phyloP scores from a whole-genome alignment of 169 alveolate genomes.

The Plasmodium yoelii region DNA sequence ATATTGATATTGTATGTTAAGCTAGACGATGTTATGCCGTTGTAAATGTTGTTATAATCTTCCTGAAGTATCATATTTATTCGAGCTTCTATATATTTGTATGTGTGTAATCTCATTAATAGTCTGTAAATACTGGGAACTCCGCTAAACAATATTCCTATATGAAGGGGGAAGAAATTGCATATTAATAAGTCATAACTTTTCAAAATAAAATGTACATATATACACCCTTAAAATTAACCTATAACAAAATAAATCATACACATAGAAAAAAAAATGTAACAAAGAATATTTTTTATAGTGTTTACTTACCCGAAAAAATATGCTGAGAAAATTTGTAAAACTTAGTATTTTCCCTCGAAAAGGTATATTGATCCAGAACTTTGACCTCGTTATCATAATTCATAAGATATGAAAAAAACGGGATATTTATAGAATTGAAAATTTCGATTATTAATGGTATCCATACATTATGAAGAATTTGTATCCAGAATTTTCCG shows the following conservation, averaged over 20 bases:
- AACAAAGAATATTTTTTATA: no score
- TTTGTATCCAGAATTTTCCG: conserved; percentile 73
- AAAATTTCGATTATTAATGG: conserved; percentile 40
- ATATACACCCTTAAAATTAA: no score
- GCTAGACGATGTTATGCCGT: conserved; percentile 56
- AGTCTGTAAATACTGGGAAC: conserved; percentile 72
- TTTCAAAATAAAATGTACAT: no score
- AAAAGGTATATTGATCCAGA: conserved; percentile 36
- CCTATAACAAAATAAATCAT: no score
- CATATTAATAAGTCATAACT: not conserved
- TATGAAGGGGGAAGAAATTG: not conserved
- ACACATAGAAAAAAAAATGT: no score
- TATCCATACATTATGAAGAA: conserved; percentile 72
- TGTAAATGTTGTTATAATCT: conserved; percentile 26
- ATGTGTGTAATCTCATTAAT: conserved; percentile 57
- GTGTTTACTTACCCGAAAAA: conserved; percentile 37
- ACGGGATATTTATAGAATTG: conserved; percentile 18
- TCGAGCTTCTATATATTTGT: conserved; percentile 43
- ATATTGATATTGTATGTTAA: conserved; percentile 54
- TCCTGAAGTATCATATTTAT: conserved; percentile 53
- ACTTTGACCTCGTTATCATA: conserved; percentile 24
- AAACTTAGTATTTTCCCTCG: conserved; percentile 26
- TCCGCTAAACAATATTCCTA: conserved; percentile 69
- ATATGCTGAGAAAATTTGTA: conserved; percentile 64
- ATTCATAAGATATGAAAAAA: conserved; percentile 47